phyloP scores from a whole-genome alignment of 345 rosid species.

The Rhodamnia argentea region DNA sequence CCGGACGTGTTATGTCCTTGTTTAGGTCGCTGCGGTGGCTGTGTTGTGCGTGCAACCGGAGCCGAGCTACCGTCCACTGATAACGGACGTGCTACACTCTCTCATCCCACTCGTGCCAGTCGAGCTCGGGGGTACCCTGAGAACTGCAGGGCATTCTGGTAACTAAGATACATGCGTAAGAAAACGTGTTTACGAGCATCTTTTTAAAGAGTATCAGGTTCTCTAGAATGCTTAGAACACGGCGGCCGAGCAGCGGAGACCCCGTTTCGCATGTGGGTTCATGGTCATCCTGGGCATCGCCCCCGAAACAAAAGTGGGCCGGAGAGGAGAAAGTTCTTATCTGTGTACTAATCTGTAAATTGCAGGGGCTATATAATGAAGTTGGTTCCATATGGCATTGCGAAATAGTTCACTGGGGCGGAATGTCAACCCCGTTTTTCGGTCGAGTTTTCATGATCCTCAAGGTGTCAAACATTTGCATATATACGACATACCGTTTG shows the following conservation, averaged over 20 bases:
- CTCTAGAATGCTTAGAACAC: not conserved
- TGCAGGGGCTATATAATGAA: not conserved
- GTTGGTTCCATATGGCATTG: not conserved
- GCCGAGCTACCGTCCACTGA: conserved; percentile 81
- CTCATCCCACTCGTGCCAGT: conserved; percentile 70
- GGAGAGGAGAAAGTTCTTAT: not conserved
- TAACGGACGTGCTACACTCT: conserved; percentile 82
- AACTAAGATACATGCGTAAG: not conserved
- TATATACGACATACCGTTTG: not conserved
- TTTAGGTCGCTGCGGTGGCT: conserved; percentile 97
- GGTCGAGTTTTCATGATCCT: not conserved
- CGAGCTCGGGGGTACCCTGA: conserved; percentile 81
- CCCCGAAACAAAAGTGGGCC: not conserved
- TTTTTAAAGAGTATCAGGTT: not conserved
- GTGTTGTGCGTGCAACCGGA: conserved; percentile 88
- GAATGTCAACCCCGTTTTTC: not conserved
- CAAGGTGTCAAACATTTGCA: not conserved
- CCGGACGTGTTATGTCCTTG: not conserved
- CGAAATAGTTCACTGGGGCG: not conserved
- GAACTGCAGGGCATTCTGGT: conserved; percentile 6
- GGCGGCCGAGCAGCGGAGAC: not conserved
- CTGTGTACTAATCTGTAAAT: not conserved
- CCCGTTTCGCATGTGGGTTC: not conserved
- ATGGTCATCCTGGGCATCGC: not conserved
- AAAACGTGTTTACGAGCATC: not conserved